phyloP scores from a whole-genome alignment of 441 rosid genomes.

The Populus hybrid region DNA sequence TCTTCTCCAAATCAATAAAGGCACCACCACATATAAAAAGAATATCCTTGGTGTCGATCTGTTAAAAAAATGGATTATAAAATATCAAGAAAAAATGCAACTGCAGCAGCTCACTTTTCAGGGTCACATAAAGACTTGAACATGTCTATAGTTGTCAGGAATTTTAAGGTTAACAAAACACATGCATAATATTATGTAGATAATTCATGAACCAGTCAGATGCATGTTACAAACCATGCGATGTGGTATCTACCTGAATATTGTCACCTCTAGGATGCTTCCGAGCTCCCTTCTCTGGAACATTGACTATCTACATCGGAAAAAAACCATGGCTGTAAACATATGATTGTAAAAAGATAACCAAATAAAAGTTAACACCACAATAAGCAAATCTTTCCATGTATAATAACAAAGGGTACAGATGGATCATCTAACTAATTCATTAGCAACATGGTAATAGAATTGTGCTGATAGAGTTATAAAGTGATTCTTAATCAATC shows the following conservation, averaged over 20 bases:
- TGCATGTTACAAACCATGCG: background rate
- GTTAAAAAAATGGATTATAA: constrained; percentile 16
- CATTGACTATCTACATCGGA: constrained; percentile 76
- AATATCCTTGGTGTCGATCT: constrained; percentile 98
- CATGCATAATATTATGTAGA: background rate
- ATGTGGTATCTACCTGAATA: constrained; percentile 68
- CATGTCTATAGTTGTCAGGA: background rate
- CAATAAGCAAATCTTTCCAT: background rate
- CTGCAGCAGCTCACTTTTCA: constrained; percentile 12
- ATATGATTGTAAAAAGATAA: background rate
- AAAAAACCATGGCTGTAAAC: constrained; percentile 13
- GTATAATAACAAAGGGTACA: background rate
- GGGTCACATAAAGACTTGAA: constrained; percentile 5
- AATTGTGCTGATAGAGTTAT: background rate
- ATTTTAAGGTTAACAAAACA: constrained; percentile 8
- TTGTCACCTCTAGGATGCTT: constrained; percentile 99
- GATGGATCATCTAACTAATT: constrained; percentile 2
- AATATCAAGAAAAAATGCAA: constrained; percentile 1
- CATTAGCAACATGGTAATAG: background rate
- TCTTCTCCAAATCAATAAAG: constrained; percentile 91
- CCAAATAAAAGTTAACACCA: background rate
- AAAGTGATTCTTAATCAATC: background rate
- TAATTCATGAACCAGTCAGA: background rate
- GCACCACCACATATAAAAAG: constrained; percentile 98
- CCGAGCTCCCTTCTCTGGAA: constrained; percentile 98